Evolutionary conservation across 768 basidiomycete genomes (phyloP).

Genomic region (Trametes sanguinea): DNA sequence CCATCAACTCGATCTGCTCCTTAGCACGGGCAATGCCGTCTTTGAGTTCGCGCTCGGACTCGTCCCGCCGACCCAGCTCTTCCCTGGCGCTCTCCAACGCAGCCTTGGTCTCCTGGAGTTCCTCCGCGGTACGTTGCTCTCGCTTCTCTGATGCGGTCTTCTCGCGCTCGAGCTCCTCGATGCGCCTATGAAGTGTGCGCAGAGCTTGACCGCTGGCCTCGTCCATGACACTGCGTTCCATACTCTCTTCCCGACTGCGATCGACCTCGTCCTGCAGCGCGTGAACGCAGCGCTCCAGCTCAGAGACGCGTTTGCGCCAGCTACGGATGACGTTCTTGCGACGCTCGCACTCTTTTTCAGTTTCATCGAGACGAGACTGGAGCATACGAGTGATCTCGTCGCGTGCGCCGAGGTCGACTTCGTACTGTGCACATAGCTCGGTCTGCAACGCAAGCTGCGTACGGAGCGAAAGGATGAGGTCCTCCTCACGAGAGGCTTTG

Average conservation of each 20-base stretch:
- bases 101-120: conserved; percentile 41
- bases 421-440: conserved; percentile 75
- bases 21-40: conserved; percentile 55
- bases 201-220: conserved; percentile 79
- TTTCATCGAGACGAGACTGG: conserved; percentile 49
- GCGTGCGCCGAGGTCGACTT: conserved; percentile 69
- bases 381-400: conserved; percentile 72
- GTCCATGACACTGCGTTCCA: conserved; percentile 83
- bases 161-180: conserved; percentile 74
- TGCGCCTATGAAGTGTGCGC: conserved; percentile 76
- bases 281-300: conserved; percentile 68
- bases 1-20: conserved; percentile 63
- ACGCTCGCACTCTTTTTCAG: conserved; percentile 66
- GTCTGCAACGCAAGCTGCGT: conserved; percentile 75
- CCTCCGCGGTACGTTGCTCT: conserved; percentile 41
- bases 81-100: conserved; percentile 54
- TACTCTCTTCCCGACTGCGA: conserved; percentile 74
- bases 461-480: conserved; percentile 69
- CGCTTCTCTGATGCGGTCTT: conserved; percentile 44
- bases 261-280: conserved; percentile 87
- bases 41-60: conserved; percentile 54
- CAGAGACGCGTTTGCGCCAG: conserved; percentile 79
- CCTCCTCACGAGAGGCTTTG: conserved; percentile 70
- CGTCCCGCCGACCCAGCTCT: conserved; percentile 47
- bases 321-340: conserved; percentile 52